Evolutionary conservation across 371 early-diverging fungal species (phyloP), one percentile per base, ranked within the genome.

Genomic region (Cokeromyces recurvatus): DNA sequence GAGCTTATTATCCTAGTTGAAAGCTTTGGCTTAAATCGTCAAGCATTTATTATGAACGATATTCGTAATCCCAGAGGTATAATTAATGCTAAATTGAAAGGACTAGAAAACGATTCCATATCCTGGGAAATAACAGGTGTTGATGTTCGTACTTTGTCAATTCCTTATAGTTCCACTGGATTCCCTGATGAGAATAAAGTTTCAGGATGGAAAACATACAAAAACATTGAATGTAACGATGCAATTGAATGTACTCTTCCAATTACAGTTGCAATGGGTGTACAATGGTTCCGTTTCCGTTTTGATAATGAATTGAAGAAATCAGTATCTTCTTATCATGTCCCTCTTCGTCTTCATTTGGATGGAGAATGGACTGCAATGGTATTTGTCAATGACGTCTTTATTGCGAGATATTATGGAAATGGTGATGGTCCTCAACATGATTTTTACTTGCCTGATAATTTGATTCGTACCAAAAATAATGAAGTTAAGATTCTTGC

Each of bases 41-140:
- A 85, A 48, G 79, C 89, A 1, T 77, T 83, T 39, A 73, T 86
- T 4, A 72, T 86, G 65, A 82, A 90, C 51, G 91, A 92, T 53
- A 79, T 86, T 17, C 79, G 85, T 6, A 85, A 85, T 49, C 85
- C 86, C 19, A 71, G 91, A 12, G 93, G 93, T 8, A 67, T 91
- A 20, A 64, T 87, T 24, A 74, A 74, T 2, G 85, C 83, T 1
- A 66, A 62, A 16, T 55, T 86, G 24, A 44, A 48, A 20, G 84
- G 85, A 3, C 42, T 73, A 9, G 15, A 14, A 20, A 32, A 47
- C 2, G 32, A 51, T 12, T 37, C 44, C 14, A 51, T 44, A 4
- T 48, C 53, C 16, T 87, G 91, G 89, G 63, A 81, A 39, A 81
- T 89, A n/a, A 64, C 84, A n/a, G 91, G 93, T 17, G 83, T 90